Base-by-base conservation (phyloP, 768 basidiomycete genomes). In the Trametes coccinea region DNA sequence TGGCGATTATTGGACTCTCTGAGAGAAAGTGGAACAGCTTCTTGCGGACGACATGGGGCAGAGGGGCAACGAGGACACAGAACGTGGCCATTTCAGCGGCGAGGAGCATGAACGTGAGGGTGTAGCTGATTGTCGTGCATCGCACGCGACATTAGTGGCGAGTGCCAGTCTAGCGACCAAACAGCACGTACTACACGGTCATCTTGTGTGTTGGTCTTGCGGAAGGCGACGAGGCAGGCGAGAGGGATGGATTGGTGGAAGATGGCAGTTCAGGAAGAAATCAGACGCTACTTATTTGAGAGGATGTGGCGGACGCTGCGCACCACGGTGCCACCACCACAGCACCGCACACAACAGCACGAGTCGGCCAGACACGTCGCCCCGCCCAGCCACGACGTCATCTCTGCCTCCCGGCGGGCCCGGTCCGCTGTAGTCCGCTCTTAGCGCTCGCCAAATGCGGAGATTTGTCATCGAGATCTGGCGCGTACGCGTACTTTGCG, bases 41-140 rank as follows among this genome's bases (percentile, higher is more conserved):
- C 78, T 90, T 88, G 71, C 84, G 84, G 64, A 93, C 66, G 5
- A 78, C 73, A 74, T 92, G 89, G 1, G 94, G 94, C n/a, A 96
- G 79, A 2, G 94, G 94, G 8, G 87, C 79, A 55, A 95, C 91
- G 63, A 97, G 84, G 64, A 91, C 44, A 67, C 88, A 90, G 78
- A 95, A 95, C 43, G 92, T 91, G 61, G 75, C 79, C 90, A 93
- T 93, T 84, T 93, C 92, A 52, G 89, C 80, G 44, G 88, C 87
- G 60, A 93, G 84, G 53, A 93, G 87, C 72, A 90, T 54, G 67
- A 93, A 93, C 1, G 92, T 93, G 53, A 93, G 79, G 4, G 84
- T 79, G 72, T 93, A 93, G 72, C 91, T 92, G 67, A n/a, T 41
- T 40, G 29, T 37, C 4, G 11, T 30, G 37, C 47, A 43, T 11